A percentile compares a stretch with the other conserved stretches of the same genome.
phyloP scores from a whole-genome alignment of 1,284 basidiomycete species.

The Cryptococcus deneoformans region DNA sequence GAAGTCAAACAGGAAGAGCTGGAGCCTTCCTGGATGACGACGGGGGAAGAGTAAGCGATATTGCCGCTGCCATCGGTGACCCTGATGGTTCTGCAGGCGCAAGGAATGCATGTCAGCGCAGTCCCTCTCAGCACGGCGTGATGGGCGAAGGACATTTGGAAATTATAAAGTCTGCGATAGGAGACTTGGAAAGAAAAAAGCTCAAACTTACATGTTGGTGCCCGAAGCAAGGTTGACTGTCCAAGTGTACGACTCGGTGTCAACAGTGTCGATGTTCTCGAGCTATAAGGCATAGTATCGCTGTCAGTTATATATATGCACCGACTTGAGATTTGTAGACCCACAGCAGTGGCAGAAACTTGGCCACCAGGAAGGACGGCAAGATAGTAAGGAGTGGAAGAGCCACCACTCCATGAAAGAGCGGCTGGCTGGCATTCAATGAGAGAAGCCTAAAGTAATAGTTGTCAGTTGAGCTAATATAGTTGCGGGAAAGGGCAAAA shows the following conservation, averaged over 20 bases:
- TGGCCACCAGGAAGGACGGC: conserved; percentile 61
- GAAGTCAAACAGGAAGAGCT: conserved; percentile 39
- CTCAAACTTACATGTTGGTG: conserved; percentile 57
- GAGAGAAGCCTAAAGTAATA: conserved; percentile 24
- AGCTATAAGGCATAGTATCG: conserved; percentile 42
- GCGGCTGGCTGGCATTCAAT: conserved; percentile 42
- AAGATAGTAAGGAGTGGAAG: conserved; percentile 60
- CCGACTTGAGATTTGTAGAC: conserved; percentile 25
- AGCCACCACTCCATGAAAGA: conserved; percentile 59
- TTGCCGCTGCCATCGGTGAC: conserved; percentile 58
- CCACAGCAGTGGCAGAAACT: conserved; percentile 56
- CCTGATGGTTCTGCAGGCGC: conserved; percentile 24
- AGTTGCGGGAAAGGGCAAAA: neutral
- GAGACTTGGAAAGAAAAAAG: neutral
- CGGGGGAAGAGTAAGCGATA: conserved; percentile 57
- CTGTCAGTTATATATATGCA: neutral
- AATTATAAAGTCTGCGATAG: neutral
- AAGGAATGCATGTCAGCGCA: neutral
- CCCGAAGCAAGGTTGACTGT: conserved; percentile 56
- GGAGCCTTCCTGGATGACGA: conserved; percentile 55
- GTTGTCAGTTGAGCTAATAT: neutral
- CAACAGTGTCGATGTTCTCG: conserved; percentile 57
- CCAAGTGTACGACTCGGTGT: conserved; percentile 60
- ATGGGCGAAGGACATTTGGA: neutral
- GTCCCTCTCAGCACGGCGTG: too few species aligned